Base-by-base conservation (phyloP, 805 yeast genomes). In the Hemisphaericaspora nanyangensis region DNA sequence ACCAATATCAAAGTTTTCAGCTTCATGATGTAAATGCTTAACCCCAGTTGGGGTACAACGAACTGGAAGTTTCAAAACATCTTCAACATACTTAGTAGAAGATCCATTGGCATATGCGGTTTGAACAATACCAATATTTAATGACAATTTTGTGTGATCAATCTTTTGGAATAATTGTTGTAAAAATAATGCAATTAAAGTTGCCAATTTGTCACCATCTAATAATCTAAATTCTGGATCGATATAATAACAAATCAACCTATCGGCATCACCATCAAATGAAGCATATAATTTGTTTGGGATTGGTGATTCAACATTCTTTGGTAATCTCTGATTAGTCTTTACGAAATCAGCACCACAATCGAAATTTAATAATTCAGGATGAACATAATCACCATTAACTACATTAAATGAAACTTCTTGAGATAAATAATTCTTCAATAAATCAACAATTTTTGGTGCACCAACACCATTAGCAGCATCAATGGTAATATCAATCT, bases 381-480 rank as follows among this genome's bases (percentile, higher is more conserved):
- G 89, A 12, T 61, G 55, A 15, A 64, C 51, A 51, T 70, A 79
- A 11, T 74, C 59, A 38, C 68, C 76, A 54, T 89, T 89, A 16
- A 81, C 73, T 18, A 72, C 52, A 19, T 48, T 38, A 31, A 72
- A 60, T 0, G 68, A 58, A 13, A 85, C 56, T 15, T 65, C 51
- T 2, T 69, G 59, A 2, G 55, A 43, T 34, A 81, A 57, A 33
- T 68, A 60, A 3, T 60, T 45, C 25, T 62, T 58, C 17, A 77
- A 62, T 28, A 90, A 62, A 17, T 70, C 65, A 17, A 59, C 52
- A 19, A 81, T 68, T 55, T 85, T 84, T 16, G 86, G 85, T 1
- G 89, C 95, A 13, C 99, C 99, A 29, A 93, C 86, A n/a, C 99
- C 99, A 57, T 93, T 93, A 6, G 99, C 99, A 29, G 89, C 81